phyloP scores from a whole-genome alignment of 495 filamentous ascomycete species.

The Penicillium egyptiacum region DNA sequence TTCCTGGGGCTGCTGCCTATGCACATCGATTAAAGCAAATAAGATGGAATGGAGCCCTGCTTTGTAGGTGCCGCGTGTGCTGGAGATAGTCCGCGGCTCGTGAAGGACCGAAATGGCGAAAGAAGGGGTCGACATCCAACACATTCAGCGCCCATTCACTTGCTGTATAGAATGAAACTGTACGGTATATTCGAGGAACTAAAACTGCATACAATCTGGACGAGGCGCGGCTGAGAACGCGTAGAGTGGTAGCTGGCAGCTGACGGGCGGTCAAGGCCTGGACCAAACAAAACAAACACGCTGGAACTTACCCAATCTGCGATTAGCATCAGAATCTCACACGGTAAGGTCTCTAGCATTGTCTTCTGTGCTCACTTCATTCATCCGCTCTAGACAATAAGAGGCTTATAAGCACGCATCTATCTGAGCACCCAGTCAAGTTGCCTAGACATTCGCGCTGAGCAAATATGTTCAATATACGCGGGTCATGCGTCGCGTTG shows the following conservation, averaged over 20 bases:
- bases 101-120: neutral
- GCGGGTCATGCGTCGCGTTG: too few species aligned
- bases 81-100: neutral
- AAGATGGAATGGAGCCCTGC: slow-evolving; percentile 14
- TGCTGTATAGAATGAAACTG: slow-evolving; percentile 4
- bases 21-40: slow-evolving; percentile 15
- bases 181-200: slow-evolving; percentile 6
- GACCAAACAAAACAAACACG: neutral
- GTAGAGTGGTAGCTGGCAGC: neutral
- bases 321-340: slow-evolving; percentile 1
- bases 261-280: neutral
- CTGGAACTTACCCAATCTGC: slow-evolving; percentile 3
- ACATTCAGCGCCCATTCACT: slow-evolving; percentile 13
- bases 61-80: slow-evolving; percentile 1
- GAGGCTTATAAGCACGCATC: neutral
- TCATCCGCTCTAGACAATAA: neutral
- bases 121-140: slow-evolving; percentile 12
- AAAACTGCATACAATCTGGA: slow-evolving; percentile 6
- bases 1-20: too few species aligned
- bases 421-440: neutral
- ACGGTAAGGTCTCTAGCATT: neutral
- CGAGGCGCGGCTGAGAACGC: slow-evolving; percentile 10
- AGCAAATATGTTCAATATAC: neutral
- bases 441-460: neutral
- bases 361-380: neutral